phyloP scores from a whole-genome alignment of 2,329 filamentous ascomycete species.

The Calonectria henricotiae region DNA sequence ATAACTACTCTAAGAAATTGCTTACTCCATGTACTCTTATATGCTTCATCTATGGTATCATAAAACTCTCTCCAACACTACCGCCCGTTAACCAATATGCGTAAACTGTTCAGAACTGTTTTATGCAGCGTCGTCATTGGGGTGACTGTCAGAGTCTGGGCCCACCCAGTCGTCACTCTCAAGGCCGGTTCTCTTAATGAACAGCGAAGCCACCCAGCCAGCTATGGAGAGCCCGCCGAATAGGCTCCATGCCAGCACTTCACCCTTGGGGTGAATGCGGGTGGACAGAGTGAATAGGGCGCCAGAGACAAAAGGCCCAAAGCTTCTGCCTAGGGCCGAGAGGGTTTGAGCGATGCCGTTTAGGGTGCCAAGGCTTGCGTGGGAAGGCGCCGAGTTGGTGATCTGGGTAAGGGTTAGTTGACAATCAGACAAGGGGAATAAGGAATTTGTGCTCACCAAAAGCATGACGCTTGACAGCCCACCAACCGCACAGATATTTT shows the following conservation, averaged over 20 bases:
- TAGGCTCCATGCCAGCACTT: slow-evolving; percentile 87
- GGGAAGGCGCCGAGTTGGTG: slow-evolving; percentile 91
- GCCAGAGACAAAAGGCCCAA: slow-evolving; percentile 91
- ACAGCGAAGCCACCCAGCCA: slow-evolving; percentile 85
- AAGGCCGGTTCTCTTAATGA: slow-evolving; percentile 77
- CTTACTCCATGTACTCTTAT: slow-evolving; percentile 1
- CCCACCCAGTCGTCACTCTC: slow-evolving; percentile 72
- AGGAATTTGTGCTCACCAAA: slow-evolving; percentile 72
- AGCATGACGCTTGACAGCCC: slow-evolving; percentile 92
- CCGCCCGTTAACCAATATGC: neutral
- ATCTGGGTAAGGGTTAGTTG: slow-evolving; percentile 70
- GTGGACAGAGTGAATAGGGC: slow-evolving; percentile 87
- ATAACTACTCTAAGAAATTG: slow-evolving; percentile 23
- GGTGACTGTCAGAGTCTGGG: slow-evolving; percentile 50
- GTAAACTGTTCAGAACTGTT: neutral
- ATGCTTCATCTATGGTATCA: slow-evolving; percentile 28
- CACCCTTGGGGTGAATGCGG: slow-evolving; percentile 83
- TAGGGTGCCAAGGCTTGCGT: slow-evolving; percentile 88
- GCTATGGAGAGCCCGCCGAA: slow-evolving; percentile 88
- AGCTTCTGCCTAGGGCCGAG: slow-evolving; percentile 89
- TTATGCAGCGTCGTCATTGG: slow-evolving; percentile 47
- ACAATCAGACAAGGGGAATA: neutral
- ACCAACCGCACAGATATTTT: slow-evolving; percentile 91
- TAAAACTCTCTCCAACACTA: neutral
- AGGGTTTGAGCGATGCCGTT: slow-evolving; percentile 96